These are phyloP conservation scores for Eucalyptus grandis DNA, from an alignment of 345 rosid genomes.

Conservation along the genomic window DNA sequence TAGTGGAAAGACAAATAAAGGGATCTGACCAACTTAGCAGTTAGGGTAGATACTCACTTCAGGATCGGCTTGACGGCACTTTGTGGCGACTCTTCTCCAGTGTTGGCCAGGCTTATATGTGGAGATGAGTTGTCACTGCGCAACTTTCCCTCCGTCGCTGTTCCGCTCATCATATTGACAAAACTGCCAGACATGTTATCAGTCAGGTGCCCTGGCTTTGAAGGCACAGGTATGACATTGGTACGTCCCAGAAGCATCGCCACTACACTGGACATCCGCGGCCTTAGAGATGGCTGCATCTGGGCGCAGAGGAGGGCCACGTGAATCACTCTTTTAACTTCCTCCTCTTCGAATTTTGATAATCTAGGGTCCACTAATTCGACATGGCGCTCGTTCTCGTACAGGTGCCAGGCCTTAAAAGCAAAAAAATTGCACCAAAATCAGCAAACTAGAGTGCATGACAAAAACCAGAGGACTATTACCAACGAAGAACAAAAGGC, in stretches of 20 bases:
- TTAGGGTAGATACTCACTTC: neutral
- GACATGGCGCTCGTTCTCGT: slow-evolving; percentile 17
- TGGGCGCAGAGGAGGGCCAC: slow-evolving; percentile 57
- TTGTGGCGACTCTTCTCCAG: neutral
- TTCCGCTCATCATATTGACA: neutral
- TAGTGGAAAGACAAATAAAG: neutral
- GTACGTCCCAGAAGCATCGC: slow-evolving; percentile 58
- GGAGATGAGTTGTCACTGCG: neutral
- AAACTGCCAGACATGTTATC: neutral
- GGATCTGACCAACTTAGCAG: neutral
- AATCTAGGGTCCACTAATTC: slow-evolving; percentile 28
- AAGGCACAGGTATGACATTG: slow-evolving; percentile 24
- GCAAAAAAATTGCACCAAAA: neutral
- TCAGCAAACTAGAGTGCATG: neutral
- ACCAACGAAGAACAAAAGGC: neutral
- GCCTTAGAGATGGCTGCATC: slow-evolving; percentile 36
- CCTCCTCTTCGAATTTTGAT: slow-evolving; percentile 20
- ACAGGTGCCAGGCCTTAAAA: slow-evolving; percentile 46
- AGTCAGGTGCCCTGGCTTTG: slow-evolving; percentile 27
- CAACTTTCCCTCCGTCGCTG: neutral
- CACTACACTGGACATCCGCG: slow-evolving; percentile 52
- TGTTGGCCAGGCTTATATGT: neutral
- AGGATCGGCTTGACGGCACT: neutral
- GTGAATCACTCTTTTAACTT: slow-evolving; percentile 26
- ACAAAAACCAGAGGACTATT: neutral